A percentile compares a stretch with the other conserved stretches of the same genome.
These are phyloP conservation scores for Pneumocystis wakefieldiae DNA, from an alignment of 1,139 yeast genomes.

Conservation along the genomic window DNA sequence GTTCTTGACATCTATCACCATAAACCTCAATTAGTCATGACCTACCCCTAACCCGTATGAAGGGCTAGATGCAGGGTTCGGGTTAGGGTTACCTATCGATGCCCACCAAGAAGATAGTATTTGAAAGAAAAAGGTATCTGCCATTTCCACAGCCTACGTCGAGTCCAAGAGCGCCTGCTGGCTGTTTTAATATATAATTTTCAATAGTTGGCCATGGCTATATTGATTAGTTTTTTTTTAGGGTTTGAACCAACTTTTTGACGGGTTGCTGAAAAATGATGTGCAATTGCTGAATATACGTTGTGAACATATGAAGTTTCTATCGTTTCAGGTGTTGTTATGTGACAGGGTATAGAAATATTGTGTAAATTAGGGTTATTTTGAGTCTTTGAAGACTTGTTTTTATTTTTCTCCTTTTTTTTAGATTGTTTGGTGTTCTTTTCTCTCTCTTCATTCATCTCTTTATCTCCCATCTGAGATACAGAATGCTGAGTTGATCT, in stretches of 20 bases:
- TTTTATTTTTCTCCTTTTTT: too few species aligned
- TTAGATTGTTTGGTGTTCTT: too few species aligned
- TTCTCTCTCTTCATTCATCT: too few species aligned
- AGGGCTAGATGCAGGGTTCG: too few species aligned
- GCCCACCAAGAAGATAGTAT: conserved; percentile 54
- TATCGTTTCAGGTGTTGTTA: conserved; percentile 16
- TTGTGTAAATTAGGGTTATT: too few species aligned
- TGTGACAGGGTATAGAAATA: too few species aligned
- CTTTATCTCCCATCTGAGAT: too few species aligned
- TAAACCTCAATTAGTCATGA: neutral
- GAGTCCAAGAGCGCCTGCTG: conserved; percentile 36
- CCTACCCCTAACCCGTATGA: neutral
- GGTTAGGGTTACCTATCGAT: conserved; percentile 36
- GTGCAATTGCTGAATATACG: conserved; percentile 81
- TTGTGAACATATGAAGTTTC: conserved; percentile 52
- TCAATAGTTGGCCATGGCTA: conserved; percentile 93
- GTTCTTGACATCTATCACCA: conserved; percentile 58
- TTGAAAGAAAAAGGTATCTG: conserved; percentile 63
- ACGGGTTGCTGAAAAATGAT: conserved; percentile 83
- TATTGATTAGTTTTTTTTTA: neutral
- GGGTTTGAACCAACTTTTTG: conserved; percentile 36
- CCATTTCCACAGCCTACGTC: conserved; percentile 91
- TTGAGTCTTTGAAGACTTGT: too few species aligned
- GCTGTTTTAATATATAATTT: conserved; percentile 36
- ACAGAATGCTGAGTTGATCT: too few species aligned